These are phyloP conservation scores for Botrytis medusae DNA, from an alignment of 2,329 filamentous ascomycete species.

Conservation along the genomic window DNA sequence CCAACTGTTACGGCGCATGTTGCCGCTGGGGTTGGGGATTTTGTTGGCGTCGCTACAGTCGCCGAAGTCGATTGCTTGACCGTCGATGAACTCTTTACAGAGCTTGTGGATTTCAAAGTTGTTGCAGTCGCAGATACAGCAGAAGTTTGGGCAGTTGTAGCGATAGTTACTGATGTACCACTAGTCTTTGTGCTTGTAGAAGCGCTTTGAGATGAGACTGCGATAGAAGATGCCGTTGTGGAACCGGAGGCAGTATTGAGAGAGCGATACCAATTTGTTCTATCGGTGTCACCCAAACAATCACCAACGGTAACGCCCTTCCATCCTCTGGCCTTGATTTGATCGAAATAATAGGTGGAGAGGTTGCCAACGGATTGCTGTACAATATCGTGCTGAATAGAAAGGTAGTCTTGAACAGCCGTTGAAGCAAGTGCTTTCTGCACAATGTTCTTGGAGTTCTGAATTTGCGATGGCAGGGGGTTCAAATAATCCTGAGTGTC, in stretches of 20 bases:
- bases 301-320: slow-evolving; percentile 47
- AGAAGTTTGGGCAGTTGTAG: not conserved
- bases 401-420: slow-evolving; percentile 40
- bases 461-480: slow-evolving; percentile 43
- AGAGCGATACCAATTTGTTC: slow-evolving; percentile 44
- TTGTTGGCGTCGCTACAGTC: not conserved
- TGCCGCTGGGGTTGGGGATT: not conserved
- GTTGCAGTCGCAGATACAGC: not conserved
- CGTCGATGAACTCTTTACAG: not conserved
- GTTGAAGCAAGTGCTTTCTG: slow-evolving; percentile 39
- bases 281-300: slow-evolving; percentile 45
- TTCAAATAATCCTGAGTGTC: slow-evolving; percentile 53
- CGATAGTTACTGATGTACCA: not conserved
- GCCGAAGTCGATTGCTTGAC: not conserved
- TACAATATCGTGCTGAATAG: slow-evolving; percentile 46
- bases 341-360: slow-evolving; percentile 36
- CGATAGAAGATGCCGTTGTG: not conserved
- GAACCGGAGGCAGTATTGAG: slow-evolving; percentile 13
- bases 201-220: not conserved
- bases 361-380: slow-evolving; percentile 38
- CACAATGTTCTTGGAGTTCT: slow-evolving; percentile 48
- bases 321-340: slow-evolving; percentile 41
- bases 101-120: not conserved
- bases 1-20: slow-evolving; percentile 14
- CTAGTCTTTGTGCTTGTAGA: not conserved